Evolutionary conservation across 2,329 filamentous ascomycete species (phyloP), one percentile per base, ranked within the genome.

Genomic region (Fusarium humuli): DNA sequence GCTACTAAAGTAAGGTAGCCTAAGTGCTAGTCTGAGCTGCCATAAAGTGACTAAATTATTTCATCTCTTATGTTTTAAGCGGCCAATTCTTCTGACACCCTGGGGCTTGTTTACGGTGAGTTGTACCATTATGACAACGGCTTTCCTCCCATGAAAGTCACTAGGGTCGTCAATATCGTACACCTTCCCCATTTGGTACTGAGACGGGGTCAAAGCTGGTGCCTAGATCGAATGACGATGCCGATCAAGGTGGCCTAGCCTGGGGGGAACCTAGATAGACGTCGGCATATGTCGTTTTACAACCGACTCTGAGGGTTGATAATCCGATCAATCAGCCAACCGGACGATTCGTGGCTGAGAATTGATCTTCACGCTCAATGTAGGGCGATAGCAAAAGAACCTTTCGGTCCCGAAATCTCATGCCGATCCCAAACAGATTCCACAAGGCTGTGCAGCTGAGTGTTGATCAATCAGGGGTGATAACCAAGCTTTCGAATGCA

Each of bases 381-480:
- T 6, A 44, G 48, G 32, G 27, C 18, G 58, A 25, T 29, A 32
- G 2, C 20, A 22, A 25, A 22, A 8, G 14, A 9, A 40, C 50
- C n/a, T 16, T 7, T 44, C 29, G 34, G 42, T 14, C 34, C 41
- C 20, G 27, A 42, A 16, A 3, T 25, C 11, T 14, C 9, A 49
- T 40, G 14, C 44, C 34, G 61, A 60, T 66, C 63, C 6, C 25
- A n/a, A 42, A 55, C 23, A 29, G 5, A 29, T n/a, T 45, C 59
- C 59, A 46, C 54, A 46, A 18, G 57, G 41, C 57, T 45, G 57
- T 63, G 63, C 34, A 46, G 49, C 49, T 63, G 46, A 57, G 32
- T 46, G 64, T 27, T 10, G 63, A 67, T 67, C 57, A 40, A 11
- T 23, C 34, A 57, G 37, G 34, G 27, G 27, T 11, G 34, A n/a